Base-by-base conservation (phyloP, 208 protist genomes). In the Acanthamoeba lenticulata region DNA sequence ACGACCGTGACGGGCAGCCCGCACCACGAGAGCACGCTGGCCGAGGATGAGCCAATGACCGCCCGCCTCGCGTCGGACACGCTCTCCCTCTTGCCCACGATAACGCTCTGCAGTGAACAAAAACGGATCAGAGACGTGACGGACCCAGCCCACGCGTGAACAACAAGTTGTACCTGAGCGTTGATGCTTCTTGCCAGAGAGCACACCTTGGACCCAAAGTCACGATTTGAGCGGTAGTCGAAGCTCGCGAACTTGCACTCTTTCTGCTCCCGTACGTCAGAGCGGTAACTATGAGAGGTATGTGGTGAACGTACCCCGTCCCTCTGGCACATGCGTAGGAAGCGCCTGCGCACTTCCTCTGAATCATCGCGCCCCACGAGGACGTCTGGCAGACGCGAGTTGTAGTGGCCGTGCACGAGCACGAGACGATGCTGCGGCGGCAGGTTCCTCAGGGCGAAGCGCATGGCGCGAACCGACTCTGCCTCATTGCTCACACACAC, bases 11-110 rank as follows among this genome's bases (percentile, higher is more conserved):
- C 77, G 19, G 77, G 77, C 17, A 86, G 1, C 27, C 77, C 77
- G 77, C 77, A 86, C 27, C 42, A 85, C n/a, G 77, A 86, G 0
- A 86, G 77, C 29, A 86, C 77, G 77, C 77, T 86, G 27, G 49
- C 42, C 13, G 77, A 86, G 24, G 29, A 36, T 13, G 77, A 86
- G 3, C 77, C 77, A 15, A 57, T 38, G 77, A 86, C 0, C 42
- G n/a, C 13, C 1, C 77, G 77, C 29, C 77, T 47, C 1, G 34
- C 57, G 44, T 57, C 77, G 42, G 77, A 86, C 2, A 86, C 77
- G 77, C 57, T 42, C 1, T 86, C 77, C 38, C 77, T 47, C 77
- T 86, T 86, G 21, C 77, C 60, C 1, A 92, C 29, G 86, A 92
- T 92, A 4, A 67, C 55, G 86, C 86, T 67, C 57, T 67, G 49